Conservation (phyloP, 192 early-diverging fungal species). For the Martensiomyces pterosporus region DNA sequence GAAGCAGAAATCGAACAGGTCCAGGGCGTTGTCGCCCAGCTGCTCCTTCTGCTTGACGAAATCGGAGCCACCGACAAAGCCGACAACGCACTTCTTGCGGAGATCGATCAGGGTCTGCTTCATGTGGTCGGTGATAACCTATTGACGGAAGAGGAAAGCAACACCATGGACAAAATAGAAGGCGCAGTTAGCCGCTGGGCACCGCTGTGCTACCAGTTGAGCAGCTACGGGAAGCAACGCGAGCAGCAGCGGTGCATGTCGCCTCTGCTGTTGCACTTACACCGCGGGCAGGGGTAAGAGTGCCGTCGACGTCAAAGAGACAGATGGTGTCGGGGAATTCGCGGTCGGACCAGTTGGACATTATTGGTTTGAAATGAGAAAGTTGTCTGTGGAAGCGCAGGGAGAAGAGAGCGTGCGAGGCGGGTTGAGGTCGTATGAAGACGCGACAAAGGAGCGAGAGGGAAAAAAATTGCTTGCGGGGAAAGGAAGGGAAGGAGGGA, state of each 20-base stretch:
- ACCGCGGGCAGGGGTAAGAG: conserved; percentile 89
- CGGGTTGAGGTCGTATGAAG: conserved; percentile 4
- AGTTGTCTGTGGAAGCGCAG: no score
- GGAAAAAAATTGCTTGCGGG: not conserved
- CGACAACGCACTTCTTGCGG: conserved; percentile 86
- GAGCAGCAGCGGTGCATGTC: conserved; percentile 2
- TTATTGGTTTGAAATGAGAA: conserved; percentile 14
- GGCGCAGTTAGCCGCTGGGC: not conserved
- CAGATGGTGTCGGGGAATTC: conserved; percentile 76
- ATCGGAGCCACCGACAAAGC: conserved; percentile 97
- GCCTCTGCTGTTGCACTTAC: conserved; percentile 52
- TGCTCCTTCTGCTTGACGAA: conserved; percentile 94
- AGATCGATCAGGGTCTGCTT: conserved; percentile 67
- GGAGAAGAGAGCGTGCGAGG: no score
- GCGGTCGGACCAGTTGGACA: conserved; percentile 54
- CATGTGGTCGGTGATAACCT: conserved; percentile 79
- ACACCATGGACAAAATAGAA: no score
- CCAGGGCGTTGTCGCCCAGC: conserved; percentile 66
- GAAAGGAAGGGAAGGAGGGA: not conserved
- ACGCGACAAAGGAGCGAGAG: no score
- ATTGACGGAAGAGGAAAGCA: conserved; percentile 9
- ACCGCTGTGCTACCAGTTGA: not conserved
- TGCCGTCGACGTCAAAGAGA: conserved; percentile 97
- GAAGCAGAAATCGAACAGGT: conserved; percentile 93
- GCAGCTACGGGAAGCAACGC: not conserved